phyloP scores from a whole-genome alignment of 2,329 filamentous ascomycete species.

The Venturia pyrina region DNA sequence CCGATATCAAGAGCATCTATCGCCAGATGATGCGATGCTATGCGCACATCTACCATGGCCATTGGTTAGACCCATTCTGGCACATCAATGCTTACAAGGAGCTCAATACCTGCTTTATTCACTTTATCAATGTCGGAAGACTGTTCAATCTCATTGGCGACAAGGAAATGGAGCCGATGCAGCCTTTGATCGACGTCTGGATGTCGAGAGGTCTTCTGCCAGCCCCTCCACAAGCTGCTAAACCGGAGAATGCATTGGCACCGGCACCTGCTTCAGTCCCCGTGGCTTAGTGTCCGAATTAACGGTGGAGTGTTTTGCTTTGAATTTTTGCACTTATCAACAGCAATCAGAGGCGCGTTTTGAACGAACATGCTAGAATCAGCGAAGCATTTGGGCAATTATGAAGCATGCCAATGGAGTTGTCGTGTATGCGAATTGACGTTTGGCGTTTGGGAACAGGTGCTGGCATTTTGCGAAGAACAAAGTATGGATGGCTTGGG shows the following conservation, averaged over 20 bases:
- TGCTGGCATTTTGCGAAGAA: neutral
- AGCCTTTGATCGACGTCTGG: constrained; percentile 87
- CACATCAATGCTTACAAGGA: constrained; percentile 38
- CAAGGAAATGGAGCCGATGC: constrained; percentile 91
- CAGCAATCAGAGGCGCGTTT: constrained; percentile 3
- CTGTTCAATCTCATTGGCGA: constrained; percentile 70
- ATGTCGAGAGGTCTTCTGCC: constrained; percentile 81
- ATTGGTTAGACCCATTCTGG: constrained; percentile 43
- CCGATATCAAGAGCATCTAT: constrained; percentile 67
- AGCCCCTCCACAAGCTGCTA: constrained; percentile 30
- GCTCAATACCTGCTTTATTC: constrained; percentile 44
- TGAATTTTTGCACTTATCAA: neutral
- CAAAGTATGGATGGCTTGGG: neutral
- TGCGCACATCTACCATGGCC: constrained; percentile 42
- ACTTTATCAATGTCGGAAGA: constrained; percentile 56
- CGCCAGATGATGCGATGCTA: constrained; percentile 47
- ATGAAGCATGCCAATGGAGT: constrained; percentile 2
- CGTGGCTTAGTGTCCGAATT: neutral
- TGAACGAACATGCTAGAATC: neutral
- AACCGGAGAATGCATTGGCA: neutral
- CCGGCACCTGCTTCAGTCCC: neutral
- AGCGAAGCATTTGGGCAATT: constrained; percentile 1
- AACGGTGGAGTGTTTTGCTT: neutral
- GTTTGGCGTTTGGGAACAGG: neutral
- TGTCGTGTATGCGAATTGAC: neutral